phyloP scores from a whole-genome alignment of 371 early-diverging fungal species.

The Blakeslea trispora region DNA sequence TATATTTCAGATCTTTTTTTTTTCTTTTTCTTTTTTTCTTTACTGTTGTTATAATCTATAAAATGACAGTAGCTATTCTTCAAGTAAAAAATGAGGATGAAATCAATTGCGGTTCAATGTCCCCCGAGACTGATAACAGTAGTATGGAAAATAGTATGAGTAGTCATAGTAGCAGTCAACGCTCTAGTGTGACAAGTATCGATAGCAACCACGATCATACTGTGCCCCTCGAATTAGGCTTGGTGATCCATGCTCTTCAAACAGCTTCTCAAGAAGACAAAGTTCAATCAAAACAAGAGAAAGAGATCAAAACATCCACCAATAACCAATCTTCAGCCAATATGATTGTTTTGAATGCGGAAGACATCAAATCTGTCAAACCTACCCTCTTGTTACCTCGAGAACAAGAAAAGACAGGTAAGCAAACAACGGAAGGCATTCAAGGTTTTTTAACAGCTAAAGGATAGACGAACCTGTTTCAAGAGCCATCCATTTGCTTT shows the following conservation, averaged over 20 bases:
- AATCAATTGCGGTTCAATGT: neutral
- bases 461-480: constrained; percentile 33
- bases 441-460: too few relatives aligned
- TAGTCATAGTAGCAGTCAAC: neutral
- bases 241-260: constrained; percentile 16
- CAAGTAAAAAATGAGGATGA: neutral
- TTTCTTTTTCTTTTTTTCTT: neutral
- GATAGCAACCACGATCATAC: constrained; percentile 17
- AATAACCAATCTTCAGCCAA: constrained; percentile 5
- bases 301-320: neutral
- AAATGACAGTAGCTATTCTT: neutral
- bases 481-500: constrained; percentile 32
- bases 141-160: too few relatives aligned
- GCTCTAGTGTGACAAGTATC: constrained; percentile 20
- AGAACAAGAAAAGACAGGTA: constrained; percentile 58
- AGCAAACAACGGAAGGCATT: too few relatives aligned
- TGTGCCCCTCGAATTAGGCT: constrained; percentile 13
- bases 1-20: neutral
- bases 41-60: neutral
- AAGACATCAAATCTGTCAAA: constrained; percentile 15
- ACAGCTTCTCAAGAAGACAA: neutral
- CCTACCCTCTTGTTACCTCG: constrained; percentile 47
- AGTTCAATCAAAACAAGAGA: constrained; percentile 1
- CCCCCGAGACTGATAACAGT: neutral
- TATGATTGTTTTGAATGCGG: constrained; percentile 10